Evolutionary conservation across 2,329 filamentous ascomycete species (phyloP).

Genomic region (Claviceps maximensis): DNA sequence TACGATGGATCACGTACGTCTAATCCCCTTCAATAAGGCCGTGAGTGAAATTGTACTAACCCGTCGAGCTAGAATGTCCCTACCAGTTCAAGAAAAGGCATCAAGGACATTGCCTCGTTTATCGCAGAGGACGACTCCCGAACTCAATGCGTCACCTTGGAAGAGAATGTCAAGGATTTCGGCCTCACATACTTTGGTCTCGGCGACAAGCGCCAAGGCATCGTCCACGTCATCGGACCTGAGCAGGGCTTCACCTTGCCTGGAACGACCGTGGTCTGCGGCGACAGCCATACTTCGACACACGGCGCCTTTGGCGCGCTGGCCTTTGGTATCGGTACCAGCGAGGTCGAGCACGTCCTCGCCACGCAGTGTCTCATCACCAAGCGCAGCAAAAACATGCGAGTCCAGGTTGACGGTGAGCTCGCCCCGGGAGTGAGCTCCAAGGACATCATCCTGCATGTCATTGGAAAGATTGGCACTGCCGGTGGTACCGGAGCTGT

Average conservation of each 20-base stretch:
- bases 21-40: background rate
- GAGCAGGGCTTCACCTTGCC: constrained; percentile 98
- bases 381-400: constrained; percentile 96
- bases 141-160: constrained; percentile 86
- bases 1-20: constrained; percentile 85
- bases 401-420: constrained; percentile 85
- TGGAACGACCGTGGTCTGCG: constrained; percentile 91
- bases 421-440: constrained; percentile 84
- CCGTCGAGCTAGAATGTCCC: constrained; percentile 62
- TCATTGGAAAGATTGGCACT: constrained; percentile 87
- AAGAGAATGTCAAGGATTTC: constrained; percentile 95
- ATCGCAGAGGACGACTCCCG: constrained; percentile 91
- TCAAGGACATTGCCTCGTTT: constrained; percentile 88
- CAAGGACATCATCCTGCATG: constrained; percentile 88
- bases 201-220: constrained; percentile 90
- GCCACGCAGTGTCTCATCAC: constrained; percentile 94
- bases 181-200: constrained; percentile 95
- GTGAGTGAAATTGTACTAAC: constrained; percentile 5
- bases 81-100: constrained; percentile 76
- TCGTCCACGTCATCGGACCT: constrained; percentile 95
- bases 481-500: constrained; percentile 89
- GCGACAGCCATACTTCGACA: constrained; percentile 95
- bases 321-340: constrained; percentile 94
- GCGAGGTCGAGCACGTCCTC: constrained; percentile 95
- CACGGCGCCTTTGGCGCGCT: constrained; percentile 93